Base-by-base conservation (phyloP, 768 basidiomycete genomes). In the Termitomyces titanicus region DNA sequence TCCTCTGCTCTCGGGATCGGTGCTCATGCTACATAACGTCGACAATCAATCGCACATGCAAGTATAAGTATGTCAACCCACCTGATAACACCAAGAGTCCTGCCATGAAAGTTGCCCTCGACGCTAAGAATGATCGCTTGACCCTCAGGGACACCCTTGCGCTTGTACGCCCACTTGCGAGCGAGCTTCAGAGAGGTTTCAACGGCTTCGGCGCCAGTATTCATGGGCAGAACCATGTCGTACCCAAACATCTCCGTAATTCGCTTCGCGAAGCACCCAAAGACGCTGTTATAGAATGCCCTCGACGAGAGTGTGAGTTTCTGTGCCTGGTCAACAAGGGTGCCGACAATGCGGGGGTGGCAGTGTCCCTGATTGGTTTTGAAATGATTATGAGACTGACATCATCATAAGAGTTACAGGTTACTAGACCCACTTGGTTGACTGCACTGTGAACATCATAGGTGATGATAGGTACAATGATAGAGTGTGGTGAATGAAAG, bases 201-300 rank as follows among this genome's bases (percentile, higher is more conserved):
- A 52, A 98, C 97, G 8, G 97, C 97, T 67, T 99, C 97, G 0
- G 94, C 94, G 44, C 96, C 96, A 0, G 96, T 98, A 79, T 99
- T 99, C 94, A 98, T 97, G 22, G 96, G 95, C 9, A 98, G 78
- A 2, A 97, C 93, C 86, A 94, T 94, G 59, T 96, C 95, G 70
- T 90, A 98, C 12, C 87, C 88, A 66, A 96, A 94, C 73, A 90
- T 82, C 55, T 83, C 74, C 1, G 89, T 92, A 56, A 98, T 78
- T 69, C 84, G 81, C 74, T 90, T 79, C 1, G 94, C 93, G 69
- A 94, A 99, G n/a, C 76, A 79, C 0, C 94, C 94, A 61, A 99
- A 92, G 59, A 88, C 80, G 45, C 86, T 86, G 64, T 96, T 97
- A 77, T 98, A 93, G 78, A 99, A 98, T 0, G 97, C 97, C 57